Conservation (phyloP, 805 yeast species). For the Citeromyces matritensis region DNA sequence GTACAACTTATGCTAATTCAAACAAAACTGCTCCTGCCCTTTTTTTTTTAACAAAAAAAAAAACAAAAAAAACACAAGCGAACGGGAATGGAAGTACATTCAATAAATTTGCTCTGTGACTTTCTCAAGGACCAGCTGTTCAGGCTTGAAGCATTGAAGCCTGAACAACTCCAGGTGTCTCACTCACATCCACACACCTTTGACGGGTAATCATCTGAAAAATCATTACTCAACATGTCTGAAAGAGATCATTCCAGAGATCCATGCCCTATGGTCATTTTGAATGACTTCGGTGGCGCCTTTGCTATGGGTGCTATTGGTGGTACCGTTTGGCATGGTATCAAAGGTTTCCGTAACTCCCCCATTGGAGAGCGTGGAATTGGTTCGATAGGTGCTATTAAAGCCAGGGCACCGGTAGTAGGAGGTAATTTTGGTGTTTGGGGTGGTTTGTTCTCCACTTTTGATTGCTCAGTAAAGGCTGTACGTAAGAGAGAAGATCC, state of each 20-base stretch:
- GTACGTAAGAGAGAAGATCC: constrained; percentile 97
- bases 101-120: too few species aligned
- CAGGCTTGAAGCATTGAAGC: too few species aligned
- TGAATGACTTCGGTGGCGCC: constrained; percentile 98
- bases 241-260: constrained; percentile 85
- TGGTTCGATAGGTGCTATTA: constrained; percentile 83
- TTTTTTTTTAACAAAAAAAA: too few species aligned
- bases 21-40: too few species aligned
- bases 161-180: too few species aligned
- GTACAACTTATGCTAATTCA: too few species aligned
- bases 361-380: constrained; percentile 91
- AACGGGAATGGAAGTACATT: too few species aligned
- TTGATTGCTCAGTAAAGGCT: constrained; percentile 91
- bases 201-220: too few species aligned
- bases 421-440: constrained; percentile 99
- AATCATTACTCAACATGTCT: constrained; percentile 31
- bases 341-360: constrained; percentile 96
- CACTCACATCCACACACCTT: too few species aligned
- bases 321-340: constrained; percentile 98
- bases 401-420: constrained; percentile 94
- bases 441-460: constrained; percentile 97
- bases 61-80: too few species aligned
- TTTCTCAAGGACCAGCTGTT: too few species aligned
- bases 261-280: constrained; percentile 94
- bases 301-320: constrained; percentile 99